Evolutionary conservation across 371 early-diverging fungal genomes (phyloP).

Genomic region (Syncephalis plumigaleata): DNA sequence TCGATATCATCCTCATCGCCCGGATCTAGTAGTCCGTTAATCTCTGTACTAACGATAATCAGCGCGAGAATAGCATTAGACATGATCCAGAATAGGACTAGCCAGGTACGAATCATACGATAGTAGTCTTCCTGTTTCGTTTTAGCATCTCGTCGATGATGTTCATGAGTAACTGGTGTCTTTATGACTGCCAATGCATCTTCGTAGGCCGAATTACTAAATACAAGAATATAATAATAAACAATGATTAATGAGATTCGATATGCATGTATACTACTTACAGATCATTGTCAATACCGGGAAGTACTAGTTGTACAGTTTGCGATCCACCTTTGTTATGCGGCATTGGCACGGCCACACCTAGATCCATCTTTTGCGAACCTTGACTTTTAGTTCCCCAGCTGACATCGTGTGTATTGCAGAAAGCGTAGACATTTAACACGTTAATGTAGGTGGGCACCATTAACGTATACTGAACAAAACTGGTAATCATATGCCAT

Average conservation of each 20-base stretch:
- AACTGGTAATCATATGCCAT: slow-evolving; percentile 45
- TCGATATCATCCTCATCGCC: slow-evolving; percentile 1
- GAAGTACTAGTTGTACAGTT: slow-evolving; percentile 33
- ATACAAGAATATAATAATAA: too few relatives aligned
- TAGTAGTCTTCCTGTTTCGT: slow-evolving; percentile 83
- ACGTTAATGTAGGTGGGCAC: slow-evolving; percentile 42
- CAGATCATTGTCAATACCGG: slow-evolving; percentile 57
- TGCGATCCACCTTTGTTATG: slow-evolving; percentile 11
- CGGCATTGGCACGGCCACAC: slow-evolving; percentile 16
- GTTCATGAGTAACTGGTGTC: too few relatives aligned
- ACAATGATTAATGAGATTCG: too few relatives aligned
- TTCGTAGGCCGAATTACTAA: slow-evolving; percentile 24
- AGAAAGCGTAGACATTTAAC: slow-evolving; percentile 46
- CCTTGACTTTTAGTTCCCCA: slow-evolving; percentile 89
- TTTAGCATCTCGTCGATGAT: slow-evolving; percentile 44
- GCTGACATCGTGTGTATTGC: slow-evolving; percentile 50
- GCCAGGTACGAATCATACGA: slow-evolving; percentile 69
- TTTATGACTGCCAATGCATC: slow-evolving; percentile 8
- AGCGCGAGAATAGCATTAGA: slow-evolving; percentile 58
- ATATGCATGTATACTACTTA: slow-evolving; percentile 17
- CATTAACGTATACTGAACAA: slow-evolving; percentile 37
- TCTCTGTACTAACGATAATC: slow-evolving; percentile 16
- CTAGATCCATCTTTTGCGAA: slow-evolving; percentile 23
- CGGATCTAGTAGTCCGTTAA: slow-evolving; percentile 4
- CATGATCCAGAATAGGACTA: slow-evolving; percentile 71